These are phyloP conservation scores for Pichia sp. DNA, from an alignment of 1,139 yeast genomes.

Conservation along the genomic window DNA sequence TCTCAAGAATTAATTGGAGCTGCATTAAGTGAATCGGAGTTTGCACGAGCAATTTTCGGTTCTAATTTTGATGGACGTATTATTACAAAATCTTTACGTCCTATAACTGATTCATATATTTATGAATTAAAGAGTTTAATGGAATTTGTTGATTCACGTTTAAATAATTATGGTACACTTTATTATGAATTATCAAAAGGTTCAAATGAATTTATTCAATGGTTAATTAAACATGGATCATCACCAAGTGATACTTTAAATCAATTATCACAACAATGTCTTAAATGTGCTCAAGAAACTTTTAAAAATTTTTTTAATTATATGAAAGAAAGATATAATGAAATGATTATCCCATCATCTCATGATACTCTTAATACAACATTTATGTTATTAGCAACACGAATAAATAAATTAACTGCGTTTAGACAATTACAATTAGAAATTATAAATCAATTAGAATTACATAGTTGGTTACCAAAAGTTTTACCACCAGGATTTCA, in stretches of 20 bases:
- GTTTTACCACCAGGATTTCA: slow-evolving; percentile 44
- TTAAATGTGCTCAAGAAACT: slow-evolving; percentile 33
- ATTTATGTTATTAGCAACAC: slow-evolving; percentile 36
- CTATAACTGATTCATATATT: slow-evolving; percentile 38
- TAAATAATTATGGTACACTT: slow-evolving; percentile 37
- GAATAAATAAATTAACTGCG: slow-evolving; percentile 59
- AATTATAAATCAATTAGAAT: slow-evolving; percentile 45
- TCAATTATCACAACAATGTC: slow-evolving; percentile 10
- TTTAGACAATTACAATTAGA: slow-evolving; percentile 48
- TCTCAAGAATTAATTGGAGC: too few relatives aligned
- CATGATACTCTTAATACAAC: slow-evolving; percentile 24
- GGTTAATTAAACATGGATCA: slow-evolving; percentile 15
- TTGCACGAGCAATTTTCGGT: too few relatives aligned
- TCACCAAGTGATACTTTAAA: slow-evolving; percentile 15
- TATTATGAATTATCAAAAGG: slow-evolving; percentile 43
- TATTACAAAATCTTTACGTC: slow-evolving; percentile 36
- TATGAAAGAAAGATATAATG: slow-evolving; percentile 46
- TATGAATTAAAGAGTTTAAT: slow-evolving; percentile 31
- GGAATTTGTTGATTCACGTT: slow-evolving; percentile 32
- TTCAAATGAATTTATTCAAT: slow-evolving; percentile 15
- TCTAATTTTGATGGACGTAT: too few relatives aligned
- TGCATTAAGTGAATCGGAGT: too few relatives aligned
- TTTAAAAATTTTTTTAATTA: slow-evolving; percentile 53
- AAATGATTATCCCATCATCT: slow-evolving; percentile 19
- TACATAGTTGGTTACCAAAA: slow-evolving; percentile 67